Conservation (phyloP, 2,329 filamentous ascomycete species). For the Ampelomyces quisqualis region DNA sequence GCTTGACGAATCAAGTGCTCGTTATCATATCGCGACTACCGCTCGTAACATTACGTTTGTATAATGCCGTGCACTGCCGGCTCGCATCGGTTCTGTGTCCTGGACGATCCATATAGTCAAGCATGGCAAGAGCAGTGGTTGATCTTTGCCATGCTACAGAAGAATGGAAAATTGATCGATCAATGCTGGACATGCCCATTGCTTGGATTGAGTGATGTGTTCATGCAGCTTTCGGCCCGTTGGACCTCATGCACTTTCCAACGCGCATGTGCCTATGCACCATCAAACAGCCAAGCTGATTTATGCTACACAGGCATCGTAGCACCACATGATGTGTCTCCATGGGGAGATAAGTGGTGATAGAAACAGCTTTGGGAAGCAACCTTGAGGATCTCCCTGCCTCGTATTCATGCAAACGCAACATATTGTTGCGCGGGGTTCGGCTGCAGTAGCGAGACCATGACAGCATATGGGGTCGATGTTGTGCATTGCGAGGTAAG, state of each 20-base stretch:
- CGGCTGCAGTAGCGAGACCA: neutral
- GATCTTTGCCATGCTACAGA: neutral
- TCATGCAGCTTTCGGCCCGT: constrained; percentile 1
- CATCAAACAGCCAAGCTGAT: too few species aligned
- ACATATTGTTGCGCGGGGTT: neutral
- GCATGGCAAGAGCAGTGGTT: neutral
- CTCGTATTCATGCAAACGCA: neutral
- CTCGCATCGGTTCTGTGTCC: neutral
- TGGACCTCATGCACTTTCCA: neutral
- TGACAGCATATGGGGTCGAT: neutral
- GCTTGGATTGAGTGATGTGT: neutral
- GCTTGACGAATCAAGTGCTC: too few species aligned
- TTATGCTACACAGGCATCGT: too few species aligned
- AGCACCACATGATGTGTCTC: neutral
- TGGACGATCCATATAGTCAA: neutral
- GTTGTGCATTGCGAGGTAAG: neutral
- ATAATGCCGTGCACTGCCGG: neutral
- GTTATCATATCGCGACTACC: constrained; percentile 1
- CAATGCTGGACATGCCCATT: neutral
- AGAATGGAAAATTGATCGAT: neutral
- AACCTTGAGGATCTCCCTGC: neutral
- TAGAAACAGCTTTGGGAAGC: neutral
- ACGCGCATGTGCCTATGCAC: neutral
- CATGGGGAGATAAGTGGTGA: too few species aligned
- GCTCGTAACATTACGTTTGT: neutral